A percentile compares a stretch with the other conserved stretches of the same genome.
Evolutionary conservation across 768 basidiomycete species (phyloP).

Genomic region (Lactarius akahatsu): DNA sequence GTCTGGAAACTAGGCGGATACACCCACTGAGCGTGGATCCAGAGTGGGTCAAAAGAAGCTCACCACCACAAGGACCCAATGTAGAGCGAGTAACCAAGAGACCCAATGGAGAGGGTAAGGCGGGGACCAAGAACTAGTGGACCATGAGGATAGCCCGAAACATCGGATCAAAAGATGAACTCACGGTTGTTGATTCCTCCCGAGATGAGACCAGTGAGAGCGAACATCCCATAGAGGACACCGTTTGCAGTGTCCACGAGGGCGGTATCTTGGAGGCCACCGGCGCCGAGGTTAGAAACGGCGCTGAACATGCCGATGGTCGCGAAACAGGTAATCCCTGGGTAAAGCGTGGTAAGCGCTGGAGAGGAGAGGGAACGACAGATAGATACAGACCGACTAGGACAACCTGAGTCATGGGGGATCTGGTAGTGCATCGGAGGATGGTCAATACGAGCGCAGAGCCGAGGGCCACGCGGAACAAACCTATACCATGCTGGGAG

Average conservation of each 20-base stretch:
- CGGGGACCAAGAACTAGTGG: constrained; percentile 47
- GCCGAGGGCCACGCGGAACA: neutral
- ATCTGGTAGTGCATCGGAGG: neutral
- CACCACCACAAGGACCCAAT: constrained; percentile 48
- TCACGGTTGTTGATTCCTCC: constrained; percentile 40
- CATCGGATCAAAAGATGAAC: constrained; percentile 21
- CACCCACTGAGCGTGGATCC: neutral
- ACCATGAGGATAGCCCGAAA: neutral
- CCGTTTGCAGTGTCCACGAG: constrained; percentile 43
- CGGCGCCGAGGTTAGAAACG: constrained; percentile 40
- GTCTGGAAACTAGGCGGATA: constrained; percentile 37
- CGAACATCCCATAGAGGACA: constrained; percentile 45
- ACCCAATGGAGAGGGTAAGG: constrained; percentile 49
- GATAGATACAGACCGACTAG: constrained; percentile 21
- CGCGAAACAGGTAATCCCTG: constrained; percentile 35
- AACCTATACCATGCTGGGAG: constrained; percentile 28
- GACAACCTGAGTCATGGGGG: constrained; percentile 29
- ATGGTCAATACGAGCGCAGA: neutral
- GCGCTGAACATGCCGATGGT: constrained; percentile 44
- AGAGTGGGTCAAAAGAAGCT: constrained; percentile 14
- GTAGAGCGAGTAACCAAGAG: constrained; percentile 52
- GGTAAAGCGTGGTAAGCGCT: neutral
- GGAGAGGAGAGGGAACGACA: neutral
- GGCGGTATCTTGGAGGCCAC: constrained; percentile 41
- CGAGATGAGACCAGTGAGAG: constrained; percentile 43